These are phyloP conservation scores for Aspergillus sp. DNA, from an alignment of 2,329 filamentous ascomycete species.

Conservation along the genomic window DNA sequence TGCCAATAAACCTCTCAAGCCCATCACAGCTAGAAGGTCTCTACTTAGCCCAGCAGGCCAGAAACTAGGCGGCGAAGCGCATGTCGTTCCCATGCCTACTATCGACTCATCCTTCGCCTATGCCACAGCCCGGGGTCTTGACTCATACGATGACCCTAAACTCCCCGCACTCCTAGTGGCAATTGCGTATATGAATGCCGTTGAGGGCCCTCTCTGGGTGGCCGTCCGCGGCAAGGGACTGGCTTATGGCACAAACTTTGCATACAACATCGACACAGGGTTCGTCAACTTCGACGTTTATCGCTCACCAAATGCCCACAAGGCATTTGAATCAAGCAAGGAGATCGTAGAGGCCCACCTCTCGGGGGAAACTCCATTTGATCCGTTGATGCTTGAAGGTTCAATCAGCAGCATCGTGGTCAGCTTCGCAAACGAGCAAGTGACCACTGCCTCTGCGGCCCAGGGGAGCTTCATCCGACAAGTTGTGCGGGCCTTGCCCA, in stretches of 20 bases:
- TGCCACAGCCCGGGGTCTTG: constrained; percentile 71
- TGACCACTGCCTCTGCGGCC: constrained; percentile 79
- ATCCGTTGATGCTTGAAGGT: constrained; percentile 80
- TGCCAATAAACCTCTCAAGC: constrained; percentile 57
- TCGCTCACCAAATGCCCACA: constrained; percentile 83
- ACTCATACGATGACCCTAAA: constrained; percentile 71
- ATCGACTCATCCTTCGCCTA: constrained; percentile 90
- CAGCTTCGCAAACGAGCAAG: constrained; percentile 81
- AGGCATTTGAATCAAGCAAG: constrained; percentile 76
- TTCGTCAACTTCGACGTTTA: constrained; percentile 83
- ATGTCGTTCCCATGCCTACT: constrained; percentile 85
- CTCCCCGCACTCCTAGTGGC: constrained; percentile 86
- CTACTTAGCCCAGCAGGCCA: constrained; percentile 75
- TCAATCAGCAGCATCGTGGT: constrained; percentile 89
- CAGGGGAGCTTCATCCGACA: constrained; percentile 79
- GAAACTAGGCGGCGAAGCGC: constrained; percentile 71
- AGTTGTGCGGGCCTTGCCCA: constrained; percentile 72
- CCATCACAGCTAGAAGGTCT: constrained; percentile 67
- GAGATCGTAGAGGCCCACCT: constrained; percentile 74
- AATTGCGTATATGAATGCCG: constrained; percentile 84
- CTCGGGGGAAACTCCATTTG: constrained; percentile 68
- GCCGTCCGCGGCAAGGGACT: constrained; percentile 90
- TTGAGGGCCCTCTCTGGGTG: constrained; percentile 93
- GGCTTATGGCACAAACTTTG: constrained; percentile 84
- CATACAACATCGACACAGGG: constrained; percentile 74